These are phyloP conservation scores for Yarrowia yakushimensis DNA, from an alignment of 805 yeast species.

Conservation along the genomic window DNA sequence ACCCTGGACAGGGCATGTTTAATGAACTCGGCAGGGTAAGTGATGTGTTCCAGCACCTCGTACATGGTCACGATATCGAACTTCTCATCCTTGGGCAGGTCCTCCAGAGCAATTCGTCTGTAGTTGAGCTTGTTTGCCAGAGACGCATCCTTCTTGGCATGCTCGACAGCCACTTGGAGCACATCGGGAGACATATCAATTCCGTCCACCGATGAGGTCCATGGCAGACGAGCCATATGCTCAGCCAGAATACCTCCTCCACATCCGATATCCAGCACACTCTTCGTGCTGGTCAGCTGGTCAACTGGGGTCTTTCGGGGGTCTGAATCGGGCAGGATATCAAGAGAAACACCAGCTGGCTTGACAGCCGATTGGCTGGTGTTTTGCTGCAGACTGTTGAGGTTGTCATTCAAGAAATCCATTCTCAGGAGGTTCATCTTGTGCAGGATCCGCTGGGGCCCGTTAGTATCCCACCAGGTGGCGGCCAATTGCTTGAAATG, in stretches of 20 bases:
- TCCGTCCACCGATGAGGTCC: constrained; percentile 64
- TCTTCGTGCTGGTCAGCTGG: constrained; percentile 37
- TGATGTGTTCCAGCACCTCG: constrained; percentile 94
- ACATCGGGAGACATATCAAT: constrained; percentile 85
- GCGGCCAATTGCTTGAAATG: constrained; percentile 86
- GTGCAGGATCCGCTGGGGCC: constrained; percentile 90
- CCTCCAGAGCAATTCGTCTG: constrained; percentile 60
- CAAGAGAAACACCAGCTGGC: constrained; percentile 73
- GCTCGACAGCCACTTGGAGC: constrained; percentile 70
- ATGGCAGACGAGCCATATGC: constrained; percentile 69
- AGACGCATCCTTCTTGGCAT: constrained; percentile 62
- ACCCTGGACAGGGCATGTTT: constrained; percentile 64
- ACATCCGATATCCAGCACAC: constrained; percentile 87
- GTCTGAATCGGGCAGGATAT: constrained; percentile 54
- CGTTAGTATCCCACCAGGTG: constrained; percentile 98
- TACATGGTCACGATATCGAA: constrained; percentile 84
- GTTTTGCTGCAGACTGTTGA: constrained; percentile 34
- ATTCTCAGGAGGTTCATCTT: constrained; percentile 87
- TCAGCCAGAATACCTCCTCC: constrained; percentile 97
- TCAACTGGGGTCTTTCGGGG: constrained; percentile 39
- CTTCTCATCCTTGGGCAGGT: constrained; percentile 43
- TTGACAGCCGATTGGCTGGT: constrained; percentile 36
- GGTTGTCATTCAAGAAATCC: constrained; percentile 73
- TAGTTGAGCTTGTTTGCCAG: constrained; percentile 57
- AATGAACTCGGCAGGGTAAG: constrained; percentile 71